Evolutionary conservation across 1,284 basidiomycete genomes (phyloP).

Genomic region (Trichosporon coremiiforme): DNA sequence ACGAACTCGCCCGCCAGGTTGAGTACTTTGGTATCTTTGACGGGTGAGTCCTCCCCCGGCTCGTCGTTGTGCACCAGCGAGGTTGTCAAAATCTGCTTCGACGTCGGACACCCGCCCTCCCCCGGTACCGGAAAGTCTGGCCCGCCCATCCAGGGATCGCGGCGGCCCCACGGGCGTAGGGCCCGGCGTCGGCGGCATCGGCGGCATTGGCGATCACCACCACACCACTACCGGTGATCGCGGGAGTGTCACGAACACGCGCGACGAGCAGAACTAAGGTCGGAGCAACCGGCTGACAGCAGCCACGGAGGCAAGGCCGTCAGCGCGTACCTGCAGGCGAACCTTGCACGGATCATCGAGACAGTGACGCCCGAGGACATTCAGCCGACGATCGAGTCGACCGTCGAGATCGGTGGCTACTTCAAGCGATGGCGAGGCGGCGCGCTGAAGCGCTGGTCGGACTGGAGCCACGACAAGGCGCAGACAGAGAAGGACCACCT

Average conservation of each 20-base stretch:
- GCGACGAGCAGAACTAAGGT: not conserved
- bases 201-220: not conserved
- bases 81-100: not conserved
- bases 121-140: not conserved
- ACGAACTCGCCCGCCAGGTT: slow-evolving; percentile 71
- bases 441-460: slow-evolving; percentile 58
- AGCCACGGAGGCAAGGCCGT: slow-evolving; percentile 80
- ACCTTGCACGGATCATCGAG: slow-evolving; percentile 79
- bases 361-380: slow-evolving; percentile 68
- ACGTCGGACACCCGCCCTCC: not conserved
- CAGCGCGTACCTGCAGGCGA: slow-evolving; percentile 72
- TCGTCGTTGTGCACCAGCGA: too few species aligned
- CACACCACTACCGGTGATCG: too few species aligned
- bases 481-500: slow-evolving; percentile 57
- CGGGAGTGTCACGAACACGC: not conserved
- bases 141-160: not conserved
- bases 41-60: slow-evolving; percentile 62
- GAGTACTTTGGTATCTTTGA: slow-evolving; percentile 86
- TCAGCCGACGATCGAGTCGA: slow-evolving; percentile 72
- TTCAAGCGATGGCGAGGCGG: slow-evolving; percentile 85
- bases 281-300: slow-evolving; percentile 12
- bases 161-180: not conserved
- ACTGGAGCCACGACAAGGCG: slow-evolving; percentile 30
- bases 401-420: slow-evolving; percentile 73
- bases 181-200: not conserved